These are phyloP conservation scores for Capsicum pubescens DNA, from an alignment of 257 asterid genomes.

Conservation along the genomic window DNA sequence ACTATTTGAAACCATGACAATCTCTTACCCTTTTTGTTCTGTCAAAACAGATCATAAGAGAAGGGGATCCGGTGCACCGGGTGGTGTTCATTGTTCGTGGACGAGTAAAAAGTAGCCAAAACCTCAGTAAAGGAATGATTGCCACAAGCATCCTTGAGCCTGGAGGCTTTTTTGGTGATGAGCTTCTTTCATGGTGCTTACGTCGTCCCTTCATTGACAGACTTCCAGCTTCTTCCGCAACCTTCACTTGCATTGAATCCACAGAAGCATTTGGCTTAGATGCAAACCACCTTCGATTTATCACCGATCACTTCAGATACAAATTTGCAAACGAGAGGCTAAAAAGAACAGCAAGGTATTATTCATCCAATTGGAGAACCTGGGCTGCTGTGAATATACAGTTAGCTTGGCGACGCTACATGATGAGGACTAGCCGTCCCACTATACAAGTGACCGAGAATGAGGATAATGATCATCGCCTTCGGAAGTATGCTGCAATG, in stretches of 20 bases:
- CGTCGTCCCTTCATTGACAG: conserved; percentile 85
- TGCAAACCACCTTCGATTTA: conserved; percentile 64
- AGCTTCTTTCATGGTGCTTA: conserved; percentile 90
- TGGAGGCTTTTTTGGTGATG: conserved; percentile 91
- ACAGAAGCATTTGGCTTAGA: conserved; percentile 77
- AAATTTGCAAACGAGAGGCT: conserved; percentile 84
- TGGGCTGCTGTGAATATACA: conserved; percentile 96
- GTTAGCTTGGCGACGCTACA: conserved; percentile 76
- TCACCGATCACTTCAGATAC: conserved; percentile 85
- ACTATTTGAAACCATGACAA: neutral
- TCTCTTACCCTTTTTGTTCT: neutral
- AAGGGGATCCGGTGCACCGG: conserved; percentile 87
- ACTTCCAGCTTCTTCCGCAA: conserved; percentile 88
- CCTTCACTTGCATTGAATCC: conserved; percentile 74
- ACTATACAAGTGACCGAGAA: conserved; percentile 27
- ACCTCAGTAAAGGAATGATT: conserved; percentile 71
- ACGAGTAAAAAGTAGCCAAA: conserved; percentile 69
- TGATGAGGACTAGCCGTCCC: conserved; percentile 54
- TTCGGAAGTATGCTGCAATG: conserved; percentile 78
- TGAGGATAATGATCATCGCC: conserved; percentile 61
- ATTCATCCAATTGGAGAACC: conserved; percentile 92
- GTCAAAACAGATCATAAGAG: conserved; percentile 71
- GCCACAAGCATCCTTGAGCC: conserved; percentile 71
- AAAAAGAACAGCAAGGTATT: conserved; percentile 63
- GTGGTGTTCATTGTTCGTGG: conserved; percentile 83